Evolutionary conservation across 2,329 filamentous ascomycete species (phyloP).

Genomic region (Fusarium irregulare): DNA sequence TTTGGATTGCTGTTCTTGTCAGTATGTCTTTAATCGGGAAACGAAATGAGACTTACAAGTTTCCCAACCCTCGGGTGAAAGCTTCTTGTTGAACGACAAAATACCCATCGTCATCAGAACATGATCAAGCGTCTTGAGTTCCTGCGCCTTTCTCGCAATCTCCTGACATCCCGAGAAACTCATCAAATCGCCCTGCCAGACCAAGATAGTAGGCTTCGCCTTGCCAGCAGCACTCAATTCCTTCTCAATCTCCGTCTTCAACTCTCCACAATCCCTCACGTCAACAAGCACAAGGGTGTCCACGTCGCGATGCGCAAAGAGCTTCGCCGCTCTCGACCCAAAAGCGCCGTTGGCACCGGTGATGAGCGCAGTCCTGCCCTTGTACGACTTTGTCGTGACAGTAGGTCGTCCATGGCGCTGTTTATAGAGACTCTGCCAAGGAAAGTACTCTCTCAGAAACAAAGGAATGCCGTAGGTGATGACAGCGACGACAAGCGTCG

Average conservation of each 20-base stretch:
- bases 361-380: constrained; percentile 51
- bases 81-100: constrained; percentile 51
- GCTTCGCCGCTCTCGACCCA: constrained; percentile 51
- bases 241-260: constrained; percentile 51
- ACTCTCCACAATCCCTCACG: constrained; percentile 48
- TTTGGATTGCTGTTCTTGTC: constrained; percentile 47
- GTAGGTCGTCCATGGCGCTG: constrained; percentile 51
- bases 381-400: constrained; percentile 51
- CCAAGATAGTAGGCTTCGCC: constrained; percentile 48
- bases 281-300: constrained; percentile 53
- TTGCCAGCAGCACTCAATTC: constrained; percentile 45
- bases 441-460: constrained; percentile 52
- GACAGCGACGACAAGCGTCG: constrained; percentile 28
- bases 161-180: constrained; percentile 50
- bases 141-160: constrained; percentile 45
- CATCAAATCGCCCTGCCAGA: constrained; percentile 54
- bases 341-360: constrained; percentile 53
- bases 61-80: constrained; percentile 55
- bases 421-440: constrained; percentile 48
- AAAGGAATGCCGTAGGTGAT: constrained; percentile 48
- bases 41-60: constrained; percentile 44
- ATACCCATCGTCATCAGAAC: constrained; percentile 53
- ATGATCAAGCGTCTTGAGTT: constrained; percentile 50
- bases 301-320: constrained; percentile 51
- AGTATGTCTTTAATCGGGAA: background rate